Evolutionary conservation across 2,329 filamentous ascomycete genomes (phyloP).

Genomic region (Trichoderma sp.): DNA sequence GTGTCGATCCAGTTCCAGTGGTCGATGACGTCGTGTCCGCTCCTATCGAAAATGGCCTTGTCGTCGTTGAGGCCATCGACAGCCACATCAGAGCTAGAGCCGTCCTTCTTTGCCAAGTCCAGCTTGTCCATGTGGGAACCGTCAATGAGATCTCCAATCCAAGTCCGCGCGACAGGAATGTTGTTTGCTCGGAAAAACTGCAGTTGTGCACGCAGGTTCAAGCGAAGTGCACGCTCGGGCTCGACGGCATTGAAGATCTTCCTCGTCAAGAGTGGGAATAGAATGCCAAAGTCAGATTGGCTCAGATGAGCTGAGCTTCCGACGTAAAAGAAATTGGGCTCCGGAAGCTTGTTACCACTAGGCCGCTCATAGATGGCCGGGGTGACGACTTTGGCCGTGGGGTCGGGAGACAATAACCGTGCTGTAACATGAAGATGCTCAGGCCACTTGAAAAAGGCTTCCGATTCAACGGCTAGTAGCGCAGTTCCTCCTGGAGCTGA

Average conservation of each 20-base stretch:
- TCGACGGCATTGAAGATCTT: constrained; percentile 58
- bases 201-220: constrained; percentile 60
- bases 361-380: constrained; percentile 45
- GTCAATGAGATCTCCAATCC: constrained; percentile 52
- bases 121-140: constrained; percentile 44
- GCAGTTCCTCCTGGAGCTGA: constrained; percentile 57
- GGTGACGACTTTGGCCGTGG: constrained; percentile 45
- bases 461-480: constrained; percentile 71
- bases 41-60: constrained; percentile 52
- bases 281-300: constrained; percentile 79
- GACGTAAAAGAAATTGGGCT: constrained; percentile 75
- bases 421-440: constrained; percentile 71
- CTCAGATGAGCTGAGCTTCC: constrained; percentile 73
- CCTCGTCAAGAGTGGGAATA: constrained; percentile 72
- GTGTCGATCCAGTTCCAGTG: constrained; percentile 57
- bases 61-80: constrained; percentile 49
- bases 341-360: constrained; percentile 45
- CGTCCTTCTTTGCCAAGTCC: constrained; percentile 27
- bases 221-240: constrained; percentile 58
- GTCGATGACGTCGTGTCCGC: constrained; percentile 42
- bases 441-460: constrained; percentile 77
- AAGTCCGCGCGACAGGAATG: constrained; percentile 52
- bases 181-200: constrained; percentile 56
- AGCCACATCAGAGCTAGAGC: constrained; percentile 9
- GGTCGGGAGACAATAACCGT: constrained; percentile 61